Evolutionary conservation across 768 basidiomycete species (phyloP), one percentile per base, ranked within the genome.

Genomic region (Candolleomyces efflorescens): DNA sequence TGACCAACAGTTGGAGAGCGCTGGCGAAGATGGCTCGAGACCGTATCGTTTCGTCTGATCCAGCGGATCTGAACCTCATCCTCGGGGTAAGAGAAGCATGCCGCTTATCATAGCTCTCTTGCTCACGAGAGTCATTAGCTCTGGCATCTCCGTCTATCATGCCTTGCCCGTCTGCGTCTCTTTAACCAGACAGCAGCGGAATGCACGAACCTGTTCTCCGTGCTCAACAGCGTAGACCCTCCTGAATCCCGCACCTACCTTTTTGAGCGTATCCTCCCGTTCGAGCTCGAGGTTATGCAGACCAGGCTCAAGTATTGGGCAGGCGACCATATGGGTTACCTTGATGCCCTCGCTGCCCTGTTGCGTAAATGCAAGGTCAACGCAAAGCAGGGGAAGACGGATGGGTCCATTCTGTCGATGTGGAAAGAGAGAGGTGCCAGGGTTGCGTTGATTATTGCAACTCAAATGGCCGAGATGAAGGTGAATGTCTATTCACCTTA

Each of bases 101-200:
- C 47, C 7, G 24, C 23, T 44, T 6, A 37, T 17, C 18, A n/a
- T 55, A 3, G 3, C 11, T 37, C 47, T 20, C 44, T 18, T 12
- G 18, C 3, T 15, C 39, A 17, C 18, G 53, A 18, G 55, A 3
- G 38, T 44, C 12, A 36, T 20, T 49, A 92, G 89, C 82, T 92
- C 26, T 94, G 91, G 91, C 89, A 87, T 65, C 83, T 93, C 48
- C 89, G 91, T 6, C 79, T 94, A 5, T 83, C 89, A 24, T 84
- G 83, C 55, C 82, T 94, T 26, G 83, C 91, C 46, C 86, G 91
- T 17, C 80, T 94, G 46, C 85, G 91, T 47, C 81, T 94, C 48
- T 92, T 87, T 75, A 92, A 92, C 67, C 91, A 94, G 68, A 86
- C 86, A n/a, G 82, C 89, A 0, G 89, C 89, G 22, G 91, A 94